A percentile compares a stretch with the other conserved stretches of the same genome.
Conservation (phyloP, 2,329 filamentous ascomycete genomes). For the Ceratocystis harringtonii region DNA sequence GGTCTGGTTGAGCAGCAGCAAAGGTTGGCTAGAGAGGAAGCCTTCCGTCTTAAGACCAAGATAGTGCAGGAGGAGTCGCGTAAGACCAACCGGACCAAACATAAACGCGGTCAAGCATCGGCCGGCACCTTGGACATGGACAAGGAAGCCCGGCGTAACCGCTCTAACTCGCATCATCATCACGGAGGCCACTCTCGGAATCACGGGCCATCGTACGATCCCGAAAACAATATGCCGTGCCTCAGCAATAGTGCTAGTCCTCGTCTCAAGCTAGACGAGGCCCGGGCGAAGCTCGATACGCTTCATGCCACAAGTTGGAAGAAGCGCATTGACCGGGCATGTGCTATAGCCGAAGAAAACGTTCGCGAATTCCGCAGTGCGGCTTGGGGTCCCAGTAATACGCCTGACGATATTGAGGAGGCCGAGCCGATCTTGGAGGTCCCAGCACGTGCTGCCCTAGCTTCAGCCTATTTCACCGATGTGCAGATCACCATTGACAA, state of each 20-base stretch:
- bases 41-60: constrained; percentile 75
- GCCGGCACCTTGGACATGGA: constrained; percentile 14
- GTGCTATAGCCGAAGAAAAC: constrained; percentile 52
- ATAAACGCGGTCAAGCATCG: constrained; percentile 24
- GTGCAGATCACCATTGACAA: constrained; percentile 78
- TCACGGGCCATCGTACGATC: constrained; percentile 58
- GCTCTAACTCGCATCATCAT: constrained; percentile 33
- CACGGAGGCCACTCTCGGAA: constrained; percentile 27
- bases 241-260: constrained; percentile 8
- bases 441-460: constrained; percentile 68
- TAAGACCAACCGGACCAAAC: constrained; percentile 37
- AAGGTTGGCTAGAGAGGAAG: constrained; percentile 74
- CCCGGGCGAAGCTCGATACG: constrained; percentile 56
- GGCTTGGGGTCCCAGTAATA: constrained; percentile 69
- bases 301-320: constrained; percentile 90
- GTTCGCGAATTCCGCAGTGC: constrained; percentile 64
- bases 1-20: constrained; percentile 84
- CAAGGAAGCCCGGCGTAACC: constrained; percentile 23
- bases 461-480: constrained; percentile 69
- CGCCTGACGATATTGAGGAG: constrained; percentile 69
- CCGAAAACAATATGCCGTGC: constrained; percentile 47
- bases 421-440: constrained; percentile 74
- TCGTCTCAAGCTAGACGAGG: constrained; percentile 49
- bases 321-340: constrained; percentile 66
- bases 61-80: constrained; percentile 57